Base-by-base conservation (phyloP, 768 basidiomycete species). In the Serendipita sp. region DNA sequence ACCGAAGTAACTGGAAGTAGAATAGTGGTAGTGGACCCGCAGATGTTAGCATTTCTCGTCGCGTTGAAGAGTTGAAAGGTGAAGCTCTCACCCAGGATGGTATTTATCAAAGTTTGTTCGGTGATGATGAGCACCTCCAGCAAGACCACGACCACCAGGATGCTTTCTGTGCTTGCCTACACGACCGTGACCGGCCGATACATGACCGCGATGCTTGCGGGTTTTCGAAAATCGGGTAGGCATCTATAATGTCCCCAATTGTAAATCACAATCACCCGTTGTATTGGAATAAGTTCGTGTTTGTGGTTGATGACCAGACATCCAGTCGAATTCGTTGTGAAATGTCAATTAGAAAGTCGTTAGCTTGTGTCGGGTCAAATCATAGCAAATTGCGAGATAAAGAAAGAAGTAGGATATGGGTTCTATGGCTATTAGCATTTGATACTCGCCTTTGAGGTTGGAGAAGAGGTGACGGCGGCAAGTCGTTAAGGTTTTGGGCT, bases 151-250 rank as follows among this genome's bases (percentile, higher is more conserved):
- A 90, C 96, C 96, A 80, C 96, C 96, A 64, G 96, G 96, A 75
- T 97, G 95, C 78, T 97, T 98, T 76, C 96, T 89, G 85, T 99
- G 96, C 85, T 98, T 98, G 71, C 96, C 96, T 73, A 99, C 91
- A 88, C 96, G 95, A 76, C 96, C 96, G 78, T 98, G 88, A 80
- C 96, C 96, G 74, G 94, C 93, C 70, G 95, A 99, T 72, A 99
- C 94, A 81, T 98, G 94, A 72, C 95, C 95, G 74, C 95, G 85
- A 79, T 96, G 94, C 80, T 99, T 99, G 79, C 95, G 87, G 77
- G 95, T 98, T 79, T 97, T 97, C 72, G 86, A 82, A 80, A 93
- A 81, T 75, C 82, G 92, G 75, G 94, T 91, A 76, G 96, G 96
- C 96, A 96, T 97, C 77, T 78, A 77, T 76, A 80, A 53, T 66